Evolutionary conservation across 495 filamentous ascomycete genomes (phyloP).

Genomic region (Endocarpon pusillum): DNA sequence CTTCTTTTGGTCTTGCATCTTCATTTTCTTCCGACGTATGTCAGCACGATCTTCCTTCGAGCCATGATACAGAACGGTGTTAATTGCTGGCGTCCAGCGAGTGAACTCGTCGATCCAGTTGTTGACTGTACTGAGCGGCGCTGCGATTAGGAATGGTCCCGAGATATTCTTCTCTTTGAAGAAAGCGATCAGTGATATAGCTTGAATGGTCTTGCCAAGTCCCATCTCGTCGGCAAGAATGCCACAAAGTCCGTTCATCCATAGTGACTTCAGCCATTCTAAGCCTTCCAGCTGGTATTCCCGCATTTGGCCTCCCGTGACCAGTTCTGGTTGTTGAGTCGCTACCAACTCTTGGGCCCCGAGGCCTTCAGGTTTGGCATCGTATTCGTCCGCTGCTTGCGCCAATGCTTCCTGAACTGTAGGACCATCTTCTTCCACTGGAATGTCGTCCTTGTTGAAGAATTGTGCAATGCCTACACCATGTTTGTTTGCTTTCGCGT

Average conservation of each 20-base stretch:
- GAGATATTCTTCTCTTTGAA: constrained; percentile 71
- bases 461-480: constrained; percentile 35
- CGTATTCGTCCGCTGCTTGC: constrained; percentile 35
- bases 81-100: constrained; percentile 74
- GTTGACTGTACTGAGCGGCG: constrained; percentile 76
- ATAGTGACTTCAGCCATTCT: constrained; percentile 73
- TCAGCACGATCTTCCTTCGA: constrained; percentile 51
- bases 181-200: constrained; percentile 79
- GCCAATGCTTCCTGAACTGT: constrained; percentile 36
- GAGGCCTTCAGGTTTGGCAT: constrained; percentile 41
- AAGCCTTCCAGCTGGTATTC: constrained; percentile 88
- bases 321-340: constrained; percentile 66
- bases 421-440: constrained; percentile 31
- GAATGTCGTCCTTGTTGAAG: constrained; percentile 39
- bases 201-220: constrained; percentile 86
- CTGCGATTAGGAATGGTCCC: constrained; percentile 79
- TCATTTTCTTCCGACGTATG: constrained; percentile 47
- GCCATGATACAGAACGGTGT: constrained; percentile 81
- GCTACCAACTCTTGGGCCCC: constrained; percentile 64
- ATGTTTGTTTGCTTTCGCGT: constrained; percentile 6
- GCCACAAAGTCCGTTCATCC: constrained; percentile 87
- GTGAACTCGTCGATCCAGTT: constrained; percentile 96
- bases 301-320: constrained; percentile 82
- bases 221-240: constrained; percentile 98
- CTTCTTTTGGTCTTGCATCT: constrained; percentile 39